Percentiles rank a stretch among this genome's conserved stretches.
Evolutionary conservation across 108 stramenopile species (phyloP).

Genomic region (Discostella pseudostelligera): DNA sequence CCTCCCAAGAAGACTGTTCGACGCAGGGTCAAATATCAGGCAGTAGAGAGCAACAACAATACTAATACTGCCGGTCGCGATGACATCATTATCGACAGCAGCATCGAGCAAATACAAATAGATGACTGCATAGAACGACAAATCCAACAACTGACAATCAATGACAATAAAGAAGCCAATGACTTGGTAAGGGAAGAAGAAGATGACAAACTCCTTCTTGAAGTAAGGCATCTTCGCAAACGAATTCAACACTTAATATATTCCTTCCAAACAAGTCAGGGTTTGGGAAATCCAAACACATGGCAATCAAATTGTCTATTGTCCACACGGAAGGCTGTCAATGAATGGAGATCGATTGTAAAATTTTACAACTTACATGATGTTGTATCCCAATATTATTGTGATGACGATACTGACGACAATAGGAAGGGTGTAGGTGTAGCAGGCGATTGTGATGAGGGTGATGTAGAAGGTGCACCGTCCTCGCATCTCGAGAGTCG

Average conservation of each 20-base stretch:
- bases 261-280: conserved; percentile 47
- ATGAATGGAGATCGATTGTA: conserved; percentile 70
- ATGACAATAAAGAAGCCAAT: neutral
- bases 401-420: neutral
- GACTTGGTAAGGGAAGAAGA: neutral
- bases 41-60: neutral
- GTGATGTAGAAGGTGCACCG: conserved; percentile 1
- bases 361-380: conserved; percentile 24
- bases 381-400: neutral
- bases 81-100: neutral
- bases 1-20: conserved; percentile 34
- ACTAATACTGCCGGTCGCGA: neutral
- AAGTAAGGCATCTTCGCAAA: conserved; percentile 53
- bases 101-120: neutral
- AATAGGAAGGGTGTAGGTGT: neutral
- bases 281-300: conserved; percentile 43
- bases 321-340: conserved; percentile 60
- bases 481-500: neutral
- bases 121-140: neutral
- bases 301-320: conserved; percentile 69
- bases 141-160: neutral
- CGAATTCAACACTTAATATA: conserved; percentile 54
- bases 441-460: conserved; percentile 6
- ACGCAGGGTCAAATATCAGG: conserved; percentile 25
- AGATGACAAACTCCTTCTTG: conserved; percentile 16